These are phyloP conservation scores for Trichosporon coremiiforme DNA, from an alignment of 1,284 basidiomycete species.

Conservation along the genomic window DNA sequence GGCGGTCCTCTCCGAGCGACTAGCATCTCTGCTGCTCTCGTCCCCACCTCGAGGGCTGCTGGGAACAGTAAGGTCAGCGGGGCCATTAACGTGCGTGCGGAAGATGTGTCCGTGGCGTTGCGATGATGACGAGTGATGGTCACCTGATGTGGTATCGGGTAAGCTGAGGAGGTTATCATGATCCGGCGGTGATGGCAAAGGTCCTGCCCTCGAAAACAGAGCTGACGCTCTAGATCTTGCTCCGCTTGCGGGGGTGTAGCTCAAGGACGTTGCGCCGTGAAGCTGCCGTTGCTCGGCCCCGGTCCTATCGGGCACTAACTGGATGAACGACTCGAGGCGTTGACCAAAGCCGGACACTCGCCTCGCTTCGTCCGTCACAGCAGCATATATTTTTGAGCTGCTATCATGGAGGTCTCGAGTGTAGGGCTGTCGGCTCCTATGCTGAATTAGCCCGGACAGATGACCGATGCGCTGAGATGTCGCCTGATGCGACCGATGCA, in stretches of 20 bases:
- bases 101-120: neutral
- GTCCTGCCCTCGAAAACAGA: neutral
- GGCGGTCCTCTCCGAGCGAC: too few species aligned
- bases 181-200: neutral
- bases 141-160: neutral
- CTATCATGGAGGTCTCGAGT: neutral
- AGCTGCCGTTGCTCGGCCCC: neutral
- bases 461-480: constrained; percentile 2
- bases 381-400: neutral
- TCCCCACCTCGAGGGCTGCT: neutral
- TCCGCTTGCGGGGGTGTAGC: neutral
- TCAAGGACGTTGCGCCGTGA: neutral
- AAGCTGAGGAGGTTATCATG: neutral
- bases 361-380: neutral
- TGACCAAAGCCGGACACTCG: neutral
- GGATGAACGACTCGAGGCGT: neutral
- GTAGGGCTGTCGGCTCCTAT: neutral
- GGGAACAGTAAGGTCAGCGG: neutral
- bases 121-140: neutral
- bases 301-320: neutral
- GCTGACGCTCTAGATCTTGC: neutral
- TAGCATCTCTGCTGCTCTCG: neutral
- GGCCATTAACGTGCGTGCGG: neutral
- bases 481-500: neutral
- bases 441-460: neutral